A percentile compares a stretch with the other conserved stretches of the same genome.
phyloP scores from a whole-genome alignment of 345 rosid species.

The Psidium guajava region DNA sequence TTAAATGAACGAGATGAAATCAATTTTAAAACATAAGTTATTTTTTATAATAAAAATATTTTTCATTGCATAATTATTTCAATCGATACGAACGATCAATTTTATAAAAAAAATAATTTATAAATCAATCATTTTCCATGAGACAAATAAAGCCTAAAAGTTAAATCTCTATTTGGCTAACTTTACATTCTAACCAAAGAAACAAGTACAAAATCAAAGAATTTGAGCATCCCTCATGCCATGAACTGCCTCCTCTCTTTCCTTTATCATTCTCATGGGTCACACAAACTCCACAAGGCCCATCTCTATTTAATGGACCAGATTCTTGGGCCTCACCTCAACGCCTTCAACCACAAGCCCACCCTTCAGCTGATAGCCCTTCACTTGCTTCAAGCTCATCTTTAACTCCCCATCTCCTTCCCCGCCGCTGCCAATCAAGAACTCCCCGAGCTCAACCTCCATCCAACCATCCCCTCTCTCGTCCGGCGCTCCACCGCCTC shows the following conservation, averaged over 20 bases:
- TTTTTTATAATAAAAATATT: too few relatives aligned
- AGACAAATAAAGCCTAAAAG: neutral
- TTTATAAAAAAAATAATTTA: too few relatives aligned
- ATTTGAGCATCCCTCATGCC: neutral
- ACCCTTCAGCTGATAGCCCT: constrained; percentile 63
- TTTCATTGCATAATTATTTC: too few relatives aligned
- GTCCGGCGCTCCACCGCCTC: constrained; percentile 4
- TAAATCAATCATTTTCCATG: too few relatives aligned
- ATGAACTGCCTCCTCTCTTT: neutral
- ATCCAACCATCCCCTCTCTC: constrained; percentile 55
- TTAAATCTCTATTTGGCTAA: neutral
- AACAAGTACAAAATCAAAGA: neutral
- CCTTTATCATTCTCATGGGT: neutral
- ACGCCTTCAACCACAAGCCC: constrained; percentile 67
- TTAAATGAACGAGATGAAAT: too few relatives aligned
- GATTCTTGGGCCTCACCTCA: constrained; percentile 51
- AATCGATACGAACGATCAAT: too few relatives aligned
- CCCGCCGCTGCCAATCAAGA: constrained; percentile 16
- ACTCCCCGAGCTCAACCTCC: constrained; percentile 73
- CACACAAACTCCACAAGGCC: neutral
- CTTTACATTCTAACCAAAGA: neutral
- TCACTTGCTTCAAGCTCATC: constrained; percentile 56
- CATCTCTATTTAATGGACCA: neutral
- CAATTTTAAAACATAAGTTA: too few relatives aligned
- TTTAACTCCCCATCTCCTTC: constrained; percentile 17